Evolutionary conservation across 371 early-diverging fungal species (phyloP), one percentile per base, ranked within the genome.

Genomic region (Lichtheimia ornata): DNA sequence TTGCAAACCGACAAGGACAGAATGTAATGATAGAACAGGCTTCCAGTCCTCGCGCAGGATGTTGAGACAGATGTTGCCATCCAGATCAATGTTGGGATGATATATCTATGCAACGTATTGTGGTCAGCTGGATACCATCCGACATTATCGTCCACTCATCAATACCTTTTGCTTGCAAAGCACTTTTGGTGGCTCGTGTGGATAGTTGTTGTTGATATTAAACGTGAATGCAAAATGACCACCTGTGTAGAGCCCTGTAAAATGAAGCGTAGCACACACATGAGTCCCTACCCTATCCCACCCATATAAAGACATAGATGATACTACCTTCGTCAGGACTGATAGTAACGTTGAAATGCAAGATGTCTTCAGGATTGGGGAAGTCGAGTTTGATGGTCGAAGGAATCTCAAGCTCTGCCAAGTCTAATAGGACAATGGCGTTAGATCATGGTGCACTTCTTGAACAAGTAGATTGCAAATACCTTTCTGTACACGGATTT

Each of bases 11-110:
- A 99, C 90, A 52, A 99, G 72, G 40, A 99, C 92, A 43, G 98
- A 90, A 72, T 96, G 93, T 61, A 99, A 83, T 63, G 95, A 97
- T 30, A 99, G 83, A 12, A 99, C 99, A 4, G 99, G 99, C 59
- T 96, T 98, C 99, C 99, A 99, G 73, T 99, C 97, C 70, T 97
- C 97, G 59, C 99, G 93, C 63, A 99, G 83, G 62, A 99, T 97
- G 76, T 99, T 99, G 50, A 99, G 77, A 70, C 99, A 99, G 43
- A 99, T 94, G 63, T 97, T 94, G 47, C 99, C 99, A 49, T 96
- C 94, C 13, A 95, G 82, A 71, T 98, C 97, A 64, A 99, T 99
- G 77, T 99, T 99, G 42, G 99, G 99, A 77, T 99, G 99, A 76
- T 95, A 97, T 58, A 97, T 95, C 85, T 91, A 66, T 43, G 24